Evolutionary conservation across 2,329 filamentous ascomycete genomes (phyloP).

Genomic region (Ramichloridium luteum): DNA sequence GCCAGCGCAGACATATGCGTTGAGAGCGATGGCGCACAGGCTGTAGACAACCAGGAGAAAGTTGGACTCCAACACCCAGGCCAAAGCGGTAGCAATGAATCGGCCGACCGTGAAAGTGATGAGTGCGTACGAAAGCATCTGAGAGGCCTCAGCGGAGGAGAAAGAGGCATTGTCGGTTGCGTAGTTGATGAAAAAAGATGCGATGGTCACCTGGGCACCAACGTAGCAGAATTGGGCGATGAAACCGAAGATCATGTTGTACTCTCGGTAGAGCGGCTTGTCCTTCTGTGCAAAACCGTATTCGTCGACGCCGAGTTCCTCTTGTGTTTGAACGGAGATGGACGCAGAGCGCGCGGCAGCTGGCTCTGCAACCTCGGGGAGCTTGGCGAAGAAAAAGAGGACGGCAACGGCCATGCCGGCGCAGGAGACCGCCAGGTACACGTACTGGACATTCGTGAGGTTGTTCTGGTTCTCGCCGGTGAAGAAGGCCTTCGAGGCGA

Average conservation of each 20-base stretch:
- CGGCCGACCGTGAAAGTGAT: constrained; percentile 30
- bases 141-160: constrained; percentile 21
- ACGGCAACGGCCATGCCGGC: constrained; percentile 25
- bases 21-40: constrained; percentile 24
- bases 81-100: constrained; percentile 27
- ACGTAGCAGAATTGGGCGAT: constrained; percentile 28
- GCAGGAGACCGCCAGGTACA: constrained; percentile 29
- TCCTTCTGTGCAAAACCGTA: constrained; percentile 22
- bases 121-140: constrained; percentile 28
- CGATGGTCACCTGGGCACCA: constrained; percentile 27
- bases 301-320: constrained; percentile 20
- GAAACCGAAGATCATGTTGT: constrained; percentile 30
- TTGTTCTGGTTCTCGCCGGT: constrained; percentile 21
- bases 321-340: constrained; percentile 18
- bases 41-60: constrained; percentile 27
- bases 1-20: constrained; percentile 23
- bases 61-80: constrained; percentile 25
- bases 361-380: constrained; percentile 24
- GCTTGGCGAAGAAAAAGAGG: constrained; percentile 27
- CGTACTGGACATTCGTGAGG: constrained; percentile 28
- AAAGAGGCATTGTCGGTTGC: constrained; percentile 24
- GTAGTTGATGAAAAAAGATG: constrained; percentile 30
- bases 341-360: constrained; percentile 16
- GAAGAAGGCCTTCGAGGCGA: constrained; percentile 29
- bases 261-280: constrained; percentile 28